A percentile compares a stretch with the other conserved stretches of the same genome.
phyloP scores from a whole-genome alignment of 768 basidiomycete species.

The Pleurotus salmoneostramineus region DNA sequence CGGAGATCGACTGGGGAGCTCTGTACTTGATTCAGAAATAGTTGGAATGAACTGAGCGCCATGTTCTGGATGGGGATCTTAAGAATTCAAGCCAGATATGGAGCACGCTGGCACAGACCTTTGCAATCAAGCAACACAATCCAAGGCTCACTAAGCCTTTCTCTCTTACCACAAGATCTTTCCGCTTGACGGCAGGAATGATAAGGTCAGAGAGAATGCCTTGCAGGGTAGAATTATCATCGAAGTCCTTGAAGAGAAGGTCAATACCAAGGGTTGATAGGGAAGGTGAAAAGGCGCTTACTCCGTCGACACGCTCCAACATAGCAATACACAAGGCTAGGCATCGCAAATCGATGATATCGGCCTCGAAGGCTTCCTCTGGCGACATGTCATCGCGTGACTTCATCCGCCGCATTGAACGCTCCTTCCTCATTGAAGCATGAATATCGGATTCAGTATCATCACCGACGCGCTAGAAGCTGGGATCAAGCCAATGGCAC shows the following conservation, averaged over 20 bases:
- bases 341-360: slow-evolving; percentile 78
- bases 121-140: slow-evolving; percentile 82
- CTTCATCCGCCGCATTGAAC: slow-evolving; percentile 25
- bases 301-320: slow-evolving; percentile 88
- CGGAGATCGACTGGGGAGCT: slow-evolving; percentile 73
- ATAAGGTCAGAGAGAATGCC: slow-evolving; percentile 84
- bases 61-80: slow-evolving; percentile 37
- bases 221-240: slow-evolving; percentile 77
- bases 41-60: slow-evolving; percentile 66
- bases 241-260: slow-evolving; percentile 54
- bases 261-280: slow-evolving; percentile 13
- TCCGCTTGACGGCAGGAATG: slow-evolving; percentile 85
- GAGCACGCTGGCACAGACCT: slow-evolving; percentile 30
- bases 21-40: slow-evolving; percentile 82
- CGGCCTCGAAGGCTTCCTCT: slow-evolving; percentile 62
- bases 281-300: slow-evolving; percentile 33
- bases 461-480: slow-evolving; percentile 13
- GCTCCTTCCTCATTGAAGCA: slow-evolving; percentile 12
- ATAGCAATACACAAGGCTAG: slow-evolving; percentile 80
- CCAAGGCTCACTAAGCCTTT: slow-evolving; percentile 79
- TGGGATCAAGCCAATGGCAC: background rate
- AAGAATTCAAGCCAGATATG: too few relatives aligned
- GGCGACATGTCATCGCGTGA: slow-evolving; percentile 60
- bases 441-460: slow-evolving; percentile 23
- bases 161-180: slow-evolving; percentile 78